Percentiles rank a stretch among this genome's conserved stretches.
These are phyloP conservation scores for Phaeodactylum tricornutum DNA, from an alignment of 108 stramenopile species.

Conservation along the genomic window DNA sequence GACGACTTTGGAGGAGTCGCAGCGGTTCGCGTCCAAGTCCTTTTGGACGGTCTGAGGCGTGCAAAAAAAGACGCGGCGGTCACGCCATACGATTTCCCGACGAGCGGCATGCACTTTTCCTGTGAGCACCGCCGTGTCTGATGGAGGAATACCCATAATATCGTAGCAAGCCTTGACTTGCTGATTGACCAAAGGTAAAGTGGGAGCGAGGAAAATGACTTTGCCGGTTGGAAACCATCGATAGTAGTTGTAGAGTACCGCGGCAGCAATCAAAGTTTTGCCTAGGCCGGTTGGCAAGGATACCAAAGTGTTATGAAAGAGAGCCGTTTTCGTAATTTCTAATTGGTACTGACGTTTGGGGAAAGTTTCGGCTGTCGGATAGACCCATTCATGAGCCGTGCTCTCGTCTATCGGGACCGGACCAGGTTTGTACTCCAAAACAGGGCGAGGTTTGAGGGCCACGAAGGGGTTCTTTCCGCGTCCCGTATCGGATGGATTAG, in stretches of 20 bases:
- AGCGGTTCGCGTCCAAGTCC: slow-evolving; percentile 61
- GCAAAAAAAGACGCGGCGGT: slow-evolving; percentile 87
- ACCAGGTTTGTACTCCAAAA: slow-evolving; percentile 46
- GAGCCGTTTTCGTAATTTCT: slow-evolving; percentile 57
- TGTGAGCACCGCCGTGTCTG: slow-evolving; percentile 69
- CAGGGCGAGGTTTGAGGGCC: too few relatives aligned
- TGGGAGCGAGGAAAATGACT: slow-evolving; percentile 85
- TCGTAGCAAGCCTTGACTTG: slow-evolving; percentile 90
- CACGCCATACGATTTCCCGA: slow-evolving; percentile 47
- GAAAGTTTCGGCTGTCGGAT: slow-evolving; percentile 67
- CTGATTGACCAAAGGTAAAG: slow-evolving; percentile 90
- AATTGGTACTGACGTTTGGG: slow-evolving; percentile 83
- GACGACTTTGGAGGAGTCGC: slow-evolving; percentile 45
- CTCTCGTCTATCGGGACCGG: slow-evolving; percentile 41
- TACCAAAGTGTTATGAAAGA: slow-evolving; percentile 88
- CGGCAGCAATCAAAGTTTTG: slow-evolving; percentile 98
- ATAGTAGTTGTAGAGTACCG: slow-evolving; percentile 96
- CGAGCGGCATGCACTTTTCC: slow-evolving; percentile 34
- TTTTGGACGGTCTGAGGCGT: slow-evolving; percentile 94
- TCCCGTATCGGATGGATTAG: too few relatives aligned
- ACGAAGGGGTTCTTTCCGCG: too few relatives aligned
- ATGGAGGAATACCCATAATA: slow-evolving; percentile 77
- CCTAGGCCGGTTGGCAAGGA: slow-evolving; percentile 94
- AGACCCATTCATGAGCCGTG: slow-evolving; percentile 69
- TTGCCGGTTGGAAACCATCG: slow-evolving; percentile 78